These are phyloP conservation scores for Phytophthora cactorum DNA, from an alignment of 352 stramenopile genomes.

Conservation along the genomic window DNA sequence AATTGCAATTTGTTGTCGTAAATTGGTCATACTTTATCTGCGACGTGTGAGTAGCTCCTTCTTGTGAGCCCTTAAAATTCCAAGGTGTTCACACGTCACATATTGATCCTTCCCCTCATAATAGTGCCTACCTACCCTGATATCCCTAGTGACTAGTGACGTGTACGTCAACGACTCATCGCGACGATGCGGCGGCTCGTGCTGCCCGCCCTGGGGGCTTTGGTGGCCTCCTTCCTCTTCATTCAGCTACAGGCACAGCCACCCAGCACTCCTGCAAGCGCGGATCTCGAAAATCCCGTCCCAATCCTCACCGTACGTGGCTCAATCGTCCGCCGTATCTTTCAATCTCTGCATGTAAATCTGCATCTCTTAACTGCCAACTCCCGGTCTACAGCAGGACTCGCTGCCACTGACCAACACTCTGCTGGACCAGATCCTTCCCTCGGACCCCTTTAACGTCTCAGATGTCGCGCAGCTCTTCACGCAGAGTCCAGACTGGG, in stretches of 20 bases:
- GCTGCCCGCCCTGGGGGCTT: slow-evolving; percentile 15
- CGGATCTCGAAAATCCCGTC: slow-evolving; percentile 10
- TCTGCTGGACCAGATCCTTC: slow-evolving; percentile 27
- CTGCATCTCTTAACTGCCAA: not conserved
- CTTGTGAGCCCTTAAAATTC: not conserved
- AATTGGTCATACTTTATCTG: not conserved
- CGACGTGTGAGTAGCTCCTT: not conserved
- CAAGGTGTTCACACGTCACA: not conserved
- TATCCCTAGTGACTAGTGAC: slow-evolving; percentile 6
- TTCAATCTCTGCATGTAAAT: not conserved
- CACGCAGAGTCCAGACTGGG: slow-evolving; percentile 61
- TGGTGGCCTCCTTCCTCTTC: slow-evolving; percentile 20
- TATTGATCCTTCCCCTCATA: not conserved
- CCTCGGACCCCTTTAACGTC: slow-evolving; percentile 27
- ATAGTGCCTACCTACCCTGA: slow-evolving; percentile 4
- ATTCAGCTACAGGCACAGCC: slow-evolving; percentile 16
- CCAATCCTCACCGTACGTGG: slow-evolving; percentile 23
- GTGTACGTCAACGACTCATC: slow-evolving; percentile 14
- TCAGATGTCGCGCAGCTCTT: slow-evolving; percentile 51
- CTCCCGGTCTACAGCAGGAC: slow-evolving; percentile 19
- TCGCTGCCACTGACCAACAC: slow-evolving; percentile 10
- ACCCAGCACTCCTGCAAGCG: not conserved
- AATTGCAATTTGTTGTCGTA: too few relatives aligned
- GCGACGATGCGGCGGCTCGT: slow-evolving; percentile 18
- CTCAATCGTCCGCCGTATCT: not conserved